Evolutionary conservation across 2,329 filamentous ascomycete genomes (phyloP).

Genomic region (Chaetomium sp.): DNA sequence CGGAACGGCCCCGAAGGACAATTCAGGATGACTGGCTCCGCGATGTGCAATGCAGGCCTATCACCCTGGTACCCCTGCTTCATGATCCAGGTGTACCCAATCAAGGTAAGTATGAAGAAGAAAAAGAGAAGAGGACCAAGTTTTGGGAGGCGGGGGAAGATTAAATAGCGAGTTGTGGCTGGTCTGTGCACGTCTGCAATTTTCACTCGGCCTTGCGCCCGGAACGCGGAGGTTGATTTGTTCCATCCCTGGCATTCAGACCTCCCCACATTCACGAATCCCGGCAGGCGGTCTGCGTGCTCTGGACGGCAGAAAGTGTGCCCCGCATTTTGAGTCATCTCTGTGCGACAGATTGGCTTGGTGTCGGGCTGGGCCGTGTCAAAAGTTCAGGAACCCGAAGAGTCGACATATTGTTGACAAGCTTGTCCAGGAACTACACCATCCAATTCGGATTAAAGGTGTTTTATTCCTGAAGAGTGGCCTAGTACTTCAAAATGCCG

Average conservation of each 20-base stretch:
- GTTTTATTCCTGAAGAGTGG: not conserved
- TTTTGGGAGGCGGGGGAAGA: slow-evolving; percentile 5
- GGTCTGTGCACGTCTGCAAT: slow-evolving; percentile 28
- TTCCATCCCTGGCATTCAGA: not conserved
- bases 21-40: slow-evolving; percentile 33
- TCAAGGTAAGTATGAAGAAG: slow-evolving; percentile 37
- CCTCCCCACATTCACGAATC: too few species aligned
- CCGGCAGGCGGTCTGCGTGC: slow-evolving; percentile 16
- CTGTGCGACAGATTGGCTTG: slow-evolving; percentile 16
- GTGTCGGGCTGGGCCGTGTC: slow-evolving; percentile 24
- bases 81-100: slow-evolving; percentile 31
- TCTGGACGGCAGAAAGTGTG: slow-evolving; percentile 30
- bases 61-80: slow-evolving; percentile 31
- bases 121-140: slow-evolving; percentile 26
- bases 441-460: slow-evolving; percentile 23
- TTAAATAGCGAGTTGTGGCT: slow-evolving; percentile 21
- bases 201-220: not conserved
- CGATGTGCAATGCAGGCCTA: slow-evolving; percentile 37
- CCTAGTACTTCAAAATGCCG: slow-evolving; percentile 54
- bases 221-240: not conserved
- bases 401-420: slow-evolving; percentile 18
- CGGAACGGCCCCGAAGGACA: slow-evolving; percentile 37
- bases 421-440: slow-evolving; percentile 16
- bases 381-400: slow-evolving; percentile 27
- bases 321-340: slow-evolving; percentile 36